Evolutionary conservation across 2,329 filamentous ascomycete genomes (phyloP).

Genomic region (Dactylellina drechsleri): DNA sequence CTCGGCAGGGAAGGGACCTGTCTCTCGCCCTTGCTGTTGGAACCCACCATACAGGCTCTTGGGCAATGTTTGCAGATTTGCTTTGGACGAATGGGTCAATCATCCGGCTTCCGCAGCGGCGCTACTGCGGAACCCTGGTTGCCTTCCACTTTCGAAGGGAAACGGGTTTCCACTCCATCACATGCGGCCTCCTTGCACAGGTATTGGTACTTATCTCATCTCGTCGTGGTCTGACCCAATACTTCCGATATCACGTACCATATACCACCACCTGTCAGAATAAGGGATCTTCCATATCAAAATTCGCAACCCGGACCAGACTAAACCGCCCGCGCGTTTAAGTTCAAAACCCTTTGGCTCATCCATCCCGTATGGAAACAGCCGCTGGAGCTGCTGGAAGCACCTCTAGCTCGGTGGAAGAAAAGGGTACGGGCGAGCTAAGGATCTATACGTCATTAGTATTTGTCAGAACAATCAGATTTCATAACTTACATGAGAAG

Average conservation of each 20-base stretch:
- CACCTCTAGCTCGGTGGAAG: neutral
- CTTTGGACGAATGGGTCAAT: conserved; percentile 53
- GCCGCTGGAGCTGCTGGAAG: neutral
- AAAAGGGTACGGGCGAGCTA: no score
- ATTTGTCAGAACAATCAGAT: no score
- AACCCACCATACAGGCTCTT: conserved; percentile 51
- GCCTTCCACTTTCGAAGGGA: conserved; percentile 24
- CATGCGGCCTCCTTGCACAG: conserved; percentile 14
- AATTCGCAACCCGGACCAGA: neutral
- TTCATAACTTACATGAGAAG: no score
- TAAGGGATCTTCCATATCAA: neutral
- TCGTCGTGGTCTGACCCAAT: conserved; percentile 40
- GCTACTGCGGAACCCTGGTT: conserved; percentile 48
- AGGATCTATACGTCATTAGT: no score
- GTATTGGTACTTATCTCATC: conserved; percentile 38
- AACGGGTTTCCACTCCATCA: conserved; percentile 23
- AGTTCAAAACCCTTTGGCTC: neutral
- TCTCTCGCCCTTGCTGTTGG: neutral
- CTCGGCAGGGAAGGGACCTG: conserved; percentile 10
- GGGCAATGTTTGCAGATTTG: conserved; percentile 36
- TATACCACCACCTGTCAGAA: neutral
- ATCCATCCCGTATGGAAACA: neutral
- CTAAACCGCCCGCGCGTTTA: neutral
- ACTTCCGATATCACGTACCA: conserved; percentile 11
- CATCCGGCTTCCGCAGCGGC: conserved; percentile 54